Evolutionary conservation across 2,329 filamentous ascomycete species (phyloP).

Genomic region (Neoarthrinium moseri): DNA sequence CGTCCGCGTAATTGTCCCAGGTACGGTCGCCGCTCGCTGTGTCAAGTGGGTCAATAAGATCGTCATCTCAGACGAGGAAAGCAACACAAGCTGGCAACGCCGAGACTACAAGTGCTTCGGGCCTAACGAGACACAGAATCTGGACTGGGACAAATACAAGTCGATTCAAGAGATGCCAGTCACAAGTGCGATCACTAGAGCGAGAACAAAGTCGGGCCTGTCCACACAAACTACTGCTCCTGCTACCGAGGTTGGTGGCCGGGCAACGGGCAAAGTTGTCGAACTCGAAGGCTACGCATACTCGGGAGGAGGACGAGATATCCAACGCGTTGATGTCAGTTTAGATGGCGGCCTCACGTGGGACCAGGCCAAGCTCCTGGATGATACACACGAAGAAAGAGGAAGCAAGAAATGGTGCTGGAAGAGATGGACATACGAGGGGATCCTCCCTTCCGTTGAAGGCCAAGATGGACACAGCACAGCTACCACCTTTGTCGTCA

Average conservation of each 20-base stretch:
- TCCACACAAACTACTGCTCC: conserved; percentile 8
- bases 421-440: conserved; percentile 61
- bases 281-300: conserved; percentile 63
- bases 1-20: conserved; percentile 60
- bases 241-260: conserved; percentile 13
- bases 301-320: conserved; percentile 63
- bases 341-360: conserved; percentile 63
- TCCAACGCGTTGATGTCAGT: conserved; percentile 67
- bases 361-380: conserved; percentile 60
- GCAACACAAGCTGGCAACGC: conserved; percentile 63
- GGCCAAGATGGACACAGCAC: conserved; percentile 23
- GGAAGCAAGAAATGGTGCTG: conserved; percentile 59
- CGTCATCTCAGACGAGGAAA: conserved; percentile 64
- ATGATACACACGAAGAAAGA: conserved; percentile 37
- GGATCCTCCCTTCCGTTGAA: conserved; percentile 36
- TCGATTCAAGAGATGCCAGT: conserved; percentile 69
- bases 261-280: too few relatives aligned
- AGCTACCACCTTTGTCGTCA: conserved; percentile 58
- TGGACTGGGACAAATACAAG: conserved; percentile 62
- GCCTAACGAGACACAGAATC: conserved; percentile 55
- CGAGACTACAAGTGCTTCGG: conserved; percentile 70
- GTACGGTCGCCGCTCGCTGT: conserved; percentile 64
- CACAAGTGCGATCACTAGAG: conserved; percentile 61
- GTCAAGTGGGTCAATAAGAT: conserved; percentile 70
- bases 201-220: conserved; percentile 17